Percentiles rank a stretch among this genome's conserved stretches.
Conservation (phyloP, 352 stramenopile species). For the Phytophthora podocarpi region DNA sequence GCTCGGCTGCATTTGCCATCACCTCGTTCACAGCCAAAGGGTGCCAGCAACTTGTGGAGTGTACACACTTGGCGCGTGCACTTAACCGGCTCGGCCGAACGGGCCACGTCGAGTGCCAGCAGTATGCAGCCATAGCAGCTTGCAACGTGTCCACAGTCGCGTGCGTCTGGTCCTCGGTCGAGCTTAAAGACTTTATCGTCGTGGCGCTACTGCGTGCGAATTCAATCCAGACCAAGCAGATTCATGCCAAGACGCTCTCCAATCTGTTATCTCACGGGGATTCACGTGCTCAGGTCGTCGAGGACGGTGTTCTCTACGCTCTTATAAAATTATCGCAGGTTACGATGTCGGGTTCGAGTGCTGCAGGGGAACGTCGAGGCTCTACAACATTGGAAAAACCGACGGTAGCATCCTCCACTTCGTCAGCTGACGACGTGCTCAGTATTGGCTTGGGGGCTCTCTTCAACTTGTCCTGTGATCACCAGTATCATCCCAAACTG, state of each 20-base stretch:
- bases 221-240: slow-evolving; percentile 81
- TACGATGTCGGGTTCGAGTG: slow-evolving; percentile 30
- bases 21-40: slow-evolving; percentile 74
- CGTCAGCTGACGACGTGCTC: slow-evolving; percentile 64
- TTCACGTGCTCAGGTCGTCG: slow-evolving; percentile 60
- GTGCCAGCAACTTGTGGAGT: slow-evolving; percentile 54
- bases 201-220: slow-evolving; percentile 78
- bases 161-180: slow-evolving; percentile 74
- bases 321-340: slow-evolving; percentile 84
- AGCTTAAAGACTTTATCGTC: slow-evolving; percentile 87
- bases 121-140: slow-evolving; percentile 78
- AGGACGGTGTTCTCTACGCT: slow-evolving; percentile 80
- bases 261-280: slow-evolving; percentile 72
- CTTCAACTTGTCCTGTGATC: slow-evolving; percentile 78
- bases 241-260: slow-evolving; percentile 81
- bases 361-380: slow-evolving; percentile 1
- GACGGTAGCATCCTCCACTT: background rate
- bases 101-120: slow-evolving; percentile 77
- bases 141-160: slow-evolving; percentile 74
- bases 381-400: slow-evolving; percentile 2
- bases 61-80: slow-evolving; percentile 55
- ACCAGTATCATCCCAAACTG: slow-evolving; percentile 70
- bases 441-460: slow-evolving; percentile 73
- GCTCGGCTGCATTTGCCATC: slow-evolving; percentile 78
- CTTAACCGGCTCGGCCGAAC: slow-evolving; percentile 75